Base-by-base conservation (phyloP, 2,329 filamentous ascomycete genomes). In the Phaeomoniella chlamydospora region DNA sequence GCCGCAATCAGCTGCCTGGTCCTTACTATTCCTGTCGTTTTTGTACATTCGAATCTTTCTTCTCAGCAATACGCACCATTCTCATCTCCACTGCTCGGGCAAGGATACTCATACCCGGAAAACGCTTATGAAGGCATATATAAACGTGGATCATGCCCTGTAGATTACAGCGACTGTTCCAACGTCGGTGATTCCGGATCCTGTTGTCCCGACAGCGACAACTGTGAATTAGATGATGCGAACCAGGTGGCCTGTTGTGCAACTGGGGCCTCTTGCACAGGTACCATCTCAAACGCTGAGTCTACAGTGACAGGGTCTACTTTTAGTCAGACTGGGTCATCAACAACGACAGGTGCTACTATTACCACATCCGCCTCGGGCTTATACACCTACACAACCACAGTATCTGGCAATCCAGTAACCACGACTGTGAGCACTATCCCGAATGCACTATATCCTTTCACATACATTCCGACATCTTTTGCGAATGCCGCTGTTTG, bases 211-310 rank as follows among this genome's bases (percentile, higher is more conserved):
- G 53, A 57, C 29, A 61, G 58, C 34, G 64, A 69, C 15, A 58
- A 63, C 38, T 78, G 74, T 56, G 64, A 67, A 30, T 61, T 64
- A 35, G 74, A 78, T 52, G 53, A 55, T 29, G 67, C 63, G 26
- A 63, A 71, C 37, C 61, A 74, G 41, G 66, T 77, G 37, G 74
- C 72, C 15, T 78, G 74, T 59, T 78, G 74, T 54, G 72, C 72
- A 1, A 60, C 55, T 16, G 65, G 68, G 35, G 67, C 67, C 11
- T 64, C 57, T 17, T 78, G 74, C 47, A 76, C 72, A 0, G 74
- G 74, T 2, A 64, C 59, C 5, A 59, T 76, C 6, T 53, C 58
- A 0, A 53, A 46, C 18, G 45, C 47, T 4, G 39, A 42, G 15
- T 43, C 43, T 32, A 45, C 36, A 16, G 46, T 46, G 15, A 26